Evolutionary conservation across 2,329 filamentous ascomycete species (phyloP).

Genomic region (Fusarium sp.): DNA sequence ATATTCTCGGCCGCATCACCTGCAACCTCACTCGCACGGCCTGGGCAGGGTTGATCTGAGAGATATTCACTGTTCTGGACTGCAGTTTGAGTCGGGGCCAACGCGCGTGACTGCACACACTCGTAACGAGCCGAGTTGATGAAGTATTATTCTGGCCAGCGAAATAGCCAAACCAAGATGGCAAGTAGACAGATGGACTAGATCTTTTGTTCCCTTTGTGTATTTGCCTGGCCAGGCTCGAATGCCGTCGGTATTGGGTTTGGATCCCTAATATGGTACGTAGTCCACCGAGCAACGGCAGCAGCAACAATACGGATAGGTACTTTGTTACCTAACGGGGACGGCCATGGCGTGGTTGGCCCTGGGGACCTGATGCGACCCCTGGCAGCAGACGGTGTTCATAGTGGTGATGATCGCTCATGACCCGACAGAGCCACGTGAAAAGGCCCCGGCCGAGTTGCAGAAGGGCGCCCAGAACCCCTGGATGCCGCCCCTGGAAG

Average conservation of each 20-base stretch:
- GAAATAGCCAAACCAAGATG: constrained; percentile 33
- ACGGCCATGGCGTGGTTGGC: not conserved
- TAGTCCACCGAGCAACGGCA: constrained; percentile 1
- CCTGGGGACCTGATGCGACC: not conserved
- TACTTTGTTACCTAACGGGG: not conserved
- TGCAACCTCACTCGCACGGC: constrained; percentile 41
- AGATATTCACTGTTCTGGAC: constrained; percentile 30
- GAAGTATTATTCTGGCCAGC: constrained; percentile 22
- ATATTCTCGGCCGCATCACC: constrained; percentile 32
- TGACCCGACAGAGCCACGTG: constrained; percentile 43
- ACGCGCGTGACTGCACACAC: constrained; percentile 26
- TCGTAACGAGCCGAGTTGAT: constrained; percentile 19
- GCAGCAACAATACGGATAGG: not conserved
- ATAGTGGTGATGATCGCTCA: constrained; percentile 32
- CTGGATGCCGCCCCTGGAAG: constrained; percentile 39
- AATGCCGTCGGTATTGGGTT: constrained; percentile 12
- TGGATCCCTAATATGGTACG: constrained; percentile 3
- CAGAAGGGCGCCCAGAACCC: constrained; percentile 20
- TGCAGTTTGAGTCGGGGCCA: constrained; percentile 34
- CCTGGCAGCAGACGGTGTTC: constrained; percentile 4
- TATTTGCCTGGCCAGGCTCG: constrained; percentile 8
- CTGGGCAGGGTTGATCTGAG: constrained; percentile 28
- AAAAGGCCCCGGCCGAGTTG: constrained; percentile 46
- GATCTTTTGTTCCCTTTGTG: constrained; percentile 12
- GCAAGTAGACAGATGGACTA: not conserved